Base-by-base conservation (phyloP, 441 rosid genomes). In the Kokia cookei region DNA sequence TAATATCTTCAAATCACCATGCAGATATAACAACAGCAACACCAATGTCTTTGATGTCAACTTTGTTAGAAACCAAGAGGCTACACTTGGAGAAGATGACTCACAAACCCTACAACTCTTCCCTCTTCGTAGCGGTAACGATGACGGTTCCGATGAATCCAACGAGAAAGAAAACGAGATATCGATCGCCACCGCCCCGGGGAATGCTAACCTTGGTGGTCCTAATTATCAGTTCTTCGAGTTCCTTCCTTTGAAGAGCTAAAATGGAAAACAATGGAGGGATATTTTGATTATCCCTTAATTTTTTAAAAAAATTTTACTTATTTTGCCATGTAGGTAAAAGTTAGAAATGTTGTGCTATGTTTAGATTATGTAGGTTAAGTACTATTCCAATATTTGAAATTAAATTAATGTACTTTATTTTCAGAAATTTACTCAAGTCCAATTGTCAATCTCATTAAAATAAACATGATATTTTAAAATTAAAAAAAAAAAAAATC, bases 241-340 rank as follows among this genome's bases (percentile, higher is more conserved):
- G 80, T 94, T 94, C 82, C 92, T 94, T 68, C 99, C 99, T 7
- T 14, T 93, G 86, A 94, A 94, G 86, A 88, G 88, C 76, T 90
- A 81, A 76, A 50, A 51, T 1, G 2, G 12, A 4, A 60, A 32
- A n/a, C 43, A 40, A 61, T 32, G 22, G 9, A 5, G 42, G 27
- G 27, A 60, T 14, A 40, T 17, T 15, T 9, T 22, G 22, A 19
- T 19, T 19, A 19, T 19, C 22, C 22, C 22, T 19, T 19, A 19
- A 19, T 19, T 19, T 19, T 19, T 19, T 35, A 7, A 0, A 1
- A 32, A 32, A 32, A 0, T 0, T 32, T 24, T 7, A 12, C 69
- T 45, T 65, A 62, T 6, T 40, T 73, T 76, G 69, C 68, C 75
- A 66, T 76, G 73, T 24, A 70, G 69, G 80, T 78, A 70, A 65